These are phyloP conservation scores for Oropetium thomaeum DNA, from an alignment of 176 grass and related monocot genomes.

Conservation along the genomic window DNA sequence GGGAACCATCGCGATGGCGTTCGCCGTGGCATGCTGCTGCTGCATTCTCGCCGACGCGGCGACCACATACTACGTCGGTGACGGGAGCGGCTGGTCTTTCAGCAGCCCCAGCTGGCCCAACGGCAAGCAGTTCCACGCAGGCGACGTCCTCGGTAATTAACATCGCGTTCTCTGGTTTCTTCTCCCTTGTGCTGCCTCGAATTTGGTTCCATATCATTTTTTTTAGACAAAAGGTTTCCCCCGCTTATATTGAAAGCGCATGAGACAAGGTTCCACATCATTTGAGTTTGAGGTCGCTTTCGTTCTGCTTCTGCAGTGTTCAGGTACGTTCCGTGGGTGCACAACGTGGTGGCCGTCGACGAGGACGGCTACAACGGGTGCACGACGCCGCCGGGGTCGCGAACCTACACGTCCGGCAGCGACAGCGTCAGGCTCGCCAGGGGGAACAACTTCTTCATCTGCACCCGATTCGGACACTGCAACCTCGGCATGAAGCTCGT, in stretches of 20 bases:
- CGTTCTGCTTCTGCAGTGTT: constrained; percentile 36
- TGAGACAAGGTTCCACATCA: no score
- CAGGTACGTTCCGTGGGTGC: constrained; percentile 49
- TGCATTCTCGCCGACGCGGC: not conserved
- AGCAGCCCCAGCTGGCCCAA: constrained; percentile 50
- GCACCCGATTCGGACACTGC: constrained; percentile 42
- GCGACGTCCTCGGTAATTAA: constrained; percentile 54
- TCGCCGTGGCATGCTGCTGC: constrained; percentile 12
- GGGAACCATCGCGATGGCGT: constrained; percentile 19
- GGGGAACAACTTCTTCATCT: constrained; percentile 59
- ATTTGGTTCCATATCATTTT: no score
- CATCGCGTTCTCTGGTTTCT: not conserved
- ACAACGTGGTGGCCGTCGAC: constrained; percentile 59
- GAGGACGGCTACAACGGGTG: constrained; percentile 44
- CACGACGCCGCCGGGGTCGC: constrained; percentile 28
- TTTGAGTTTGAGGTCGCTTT: not conserved
- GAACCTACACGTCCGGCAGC: constrained; percentile 34
- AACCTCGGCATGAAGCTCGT: constrained; percentile 53
- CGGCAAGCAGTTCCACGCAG: constrained; percentile 66
- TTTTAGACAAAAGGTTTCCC: no score
- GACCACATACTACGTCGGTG: constrained; percentile 68
- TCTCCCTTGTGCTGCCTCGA: not conserved
- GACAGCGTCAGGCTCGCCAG: constrained; percentile 36
- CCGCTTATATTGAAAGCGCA: no score
- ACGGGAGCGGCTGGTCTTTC: constrained; percentile 50